Evolutionary conservation across 805 yeast species (phyloP), one percentile per base, ranked within the genome.

Genomic region (Schizosaccharomyces japonicus): DNA sequence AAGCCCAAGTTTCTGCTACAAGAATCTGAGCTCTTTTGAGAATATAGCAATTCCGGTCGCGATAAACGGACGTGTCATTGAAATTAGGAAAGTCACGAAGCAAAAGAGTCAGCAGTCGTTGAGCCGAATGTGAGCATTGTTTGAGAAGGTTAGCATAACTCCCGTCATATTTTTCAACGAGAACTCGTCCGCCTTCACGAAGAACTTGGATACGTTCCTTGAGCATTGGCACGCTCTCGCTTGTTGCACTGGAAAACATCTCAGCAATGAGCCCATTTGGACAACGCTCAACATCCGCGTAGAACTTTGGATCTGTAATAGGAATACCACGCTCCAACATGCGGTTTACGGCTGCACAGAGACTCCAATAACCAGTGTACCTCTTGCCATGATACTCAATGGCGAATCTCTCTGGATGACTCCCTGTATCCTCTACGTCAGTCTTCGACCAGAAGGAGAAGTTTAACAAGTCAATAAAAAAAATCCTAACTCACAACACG

Each of bases 321-420:
- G 65, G 63, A 7, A 65, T 54, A 51, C 52, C 55, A n/a, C 57
- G 57, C 23, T 60, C 65, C 23, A 66, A 50, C 1, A 69, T 69
- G n/a, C 65, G 52, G 52, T 66, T 62, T 15, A 66, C 55, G 10
- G 66, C 66, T 1, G 70, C 70, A 13, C 58, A 61, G 23, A 66
- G 54, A 47, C 68, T 63, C 70, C 70, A 65, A 54, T 66, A 66
- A 8, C 70, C 70, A 0, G 70, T 66, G 55, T 63, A 66, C 26
- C 25, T 33, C 17, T 51, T 33, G 17, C 58, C 63, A 2, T 59
- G 49, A 52, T 59, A 66, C 10, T 50, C 49, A 7, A 66, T 64
- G 4, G 65, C 51, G 50, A 50, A 66, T 17, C 67, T 50, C 33
- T 55, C 52, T 4, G 59, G 47, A n/a, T 52, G 53, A 10, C 47